phyloP scores from a whole-genome alignment of 2,329 filamentous ascomycete species.

The Penicillium freii region DNA sequence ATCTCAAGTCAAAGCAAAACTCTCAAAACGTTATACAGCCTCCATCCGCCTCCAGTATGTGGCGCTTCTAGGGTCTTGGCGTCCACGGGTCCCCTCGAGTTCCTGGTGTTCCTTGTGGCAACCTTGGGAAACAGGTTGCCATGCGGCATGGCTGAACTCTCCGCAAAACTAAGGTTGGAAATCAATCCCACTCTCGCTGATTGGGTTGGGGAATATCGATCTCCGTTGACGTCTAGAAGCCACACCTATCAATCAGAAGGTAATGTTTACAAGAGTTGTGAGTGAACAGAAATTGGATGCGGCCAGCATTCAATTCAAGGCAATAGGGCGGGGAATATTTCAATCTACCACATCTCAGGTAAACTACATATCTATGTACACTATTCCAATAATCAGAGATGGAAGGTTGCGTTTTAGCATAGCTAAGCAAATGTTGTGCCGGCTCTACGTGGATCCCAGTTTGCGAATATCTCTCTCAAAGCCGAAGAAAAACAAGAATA shows the following conservation, averaged over 20 bases:
- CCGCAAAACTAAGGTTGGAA: neutral
- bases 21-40: neutral
- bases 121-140: neutral
- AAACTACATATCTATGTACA: neutral
- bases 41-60: neutral
- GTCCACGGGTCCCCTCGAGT: neutral
- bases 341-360: no score
- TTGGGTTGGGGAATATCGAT: neutral
- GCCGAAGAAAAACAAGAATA: neutral
- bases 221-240: neutral
- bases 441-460: neutral
- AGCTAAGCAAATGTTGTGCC: neutral
- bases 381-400: neutral
- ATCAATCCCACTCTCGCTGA: neutral
- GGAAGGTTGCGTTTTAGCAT: neutral
- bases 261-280: neutral
- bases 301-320: neutral
- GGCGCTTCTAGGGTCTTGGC: conserved; percentile 2
- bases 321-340: neutral
- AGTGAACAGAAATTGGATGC: neutral
- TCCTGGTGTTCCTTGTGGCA: neutral
- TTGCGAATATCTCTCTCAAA: neutral
- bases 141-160: neutral
- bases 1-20: neutral
- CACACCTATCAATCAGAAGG: neutral